Percentiles rank a stretch among this genome's conserved stretches.
Evolutionary conservation across 352 stramenopile genomes (phyloP).

Genomic region (Globisporangium paroecandrum): DNA sequence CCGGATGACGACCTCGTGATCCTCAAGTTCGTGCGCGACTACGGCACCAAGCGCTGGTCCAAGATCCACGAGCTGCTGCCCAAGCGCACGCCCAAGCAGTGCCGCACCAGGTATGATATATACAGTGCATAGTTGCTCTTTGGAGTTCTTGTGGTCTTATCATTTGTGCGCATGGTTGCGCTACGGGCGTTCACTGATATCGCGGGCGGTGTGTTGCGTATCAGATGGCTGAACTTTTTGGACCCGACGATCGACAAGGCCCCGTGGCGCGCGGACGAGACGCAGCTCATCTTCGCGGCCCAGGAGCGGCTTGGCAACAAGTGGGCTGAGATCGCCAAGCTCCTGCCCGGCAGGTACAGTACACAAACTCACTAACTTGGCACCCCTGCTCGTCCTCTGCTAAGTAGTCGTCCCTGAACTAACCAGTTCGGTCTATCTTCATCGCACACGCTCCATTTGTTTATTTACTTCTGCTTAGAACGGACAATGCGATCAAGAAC

Average conservation of each 20-base stretch:
- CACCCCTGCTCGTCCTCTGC: not conserved
- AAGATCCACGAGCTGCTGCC: conserved; percentile 91
- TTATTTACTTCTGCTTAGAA: conserved; percentile 18
- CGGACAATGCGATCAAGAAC: conserved; percentile 87
- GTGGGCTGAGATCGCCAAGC: conserved; percentile 98
- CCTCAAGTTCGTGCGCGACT: conserved; percentile 61
- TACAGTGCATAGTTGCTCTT: not conserved
- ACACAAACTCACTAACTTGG: not conserved
- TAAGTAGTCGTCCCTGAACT: not conserved
- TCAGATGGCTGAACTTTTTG: conserved; percentile 92
- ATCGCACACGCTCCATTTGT: not conserved
- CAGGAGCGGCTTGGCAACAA: conserved; percentile 89
- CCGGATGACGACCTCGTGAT: conserved; percentile 62
- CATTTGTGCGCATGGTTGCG: not conserved
- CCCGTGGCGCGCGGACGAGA: conserved; percentile 91
- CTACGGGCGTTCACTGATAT: not conserved
- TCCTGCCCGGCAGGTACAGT: conserved; percentile 85
- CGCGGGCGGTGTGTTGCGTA: not conserved
- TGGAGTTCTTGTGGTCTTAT: too few species aligned
- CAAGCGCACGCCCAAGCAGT: conserved; percentile 95
- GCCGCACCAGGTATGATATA: conserved; percentile 80
- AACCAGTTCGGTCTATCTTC: not conserved
- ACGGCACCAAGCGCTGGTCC: conserved; percentile 89
- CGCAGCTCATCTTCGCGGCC: conserved; percentile 72
- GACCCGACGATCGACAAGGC: conserved; percentile 93